Percentiles rank a stretch among this genome's conserved stretches.
These are phyloP conservation scores for Pulveroboletus ravenelii DNA, from an alignment of 768 basidiomycete genomes.

Conservation along the genomic window DNA sequence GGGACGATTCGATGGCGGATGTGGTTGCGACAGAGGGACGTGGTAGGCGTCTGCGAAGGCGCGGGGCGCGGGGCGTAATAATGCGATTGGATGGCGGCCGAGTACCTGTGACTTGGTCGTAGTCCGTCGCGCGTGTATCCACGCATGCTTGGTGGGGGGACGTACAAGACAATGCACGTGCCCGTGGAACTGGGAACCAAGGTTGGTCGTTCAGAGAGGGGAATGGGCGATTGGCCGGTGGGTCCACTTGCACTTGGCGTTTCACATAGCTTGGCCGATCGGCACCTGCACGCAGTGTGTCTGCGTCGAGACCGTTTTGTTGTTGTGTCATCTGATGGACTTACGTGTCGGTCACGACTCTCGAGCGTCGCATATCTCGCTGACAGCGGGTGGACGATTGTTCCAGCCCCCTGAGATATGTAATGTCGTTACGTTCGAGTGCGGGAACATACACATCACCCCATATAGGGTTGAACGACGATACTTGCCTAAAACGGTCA, in stretches of 20 bases:
- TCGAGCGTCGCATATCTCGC: neutral
- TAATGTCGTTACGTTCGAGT: too few species aligned
- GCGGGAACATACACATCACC: too few species aligned
- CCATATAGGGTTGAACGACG: constrained; percentile 21
- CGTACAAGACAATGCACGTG: neutral
- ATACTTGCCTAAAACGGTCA: constrained; percentile 18
- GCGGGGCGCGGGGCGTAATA: constrained; percentile 45
- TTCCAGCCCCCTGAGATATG: too few species aligned
- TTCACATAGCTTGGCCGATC: neutral
- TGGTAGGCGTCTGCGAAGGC: constrained; percentile 37
- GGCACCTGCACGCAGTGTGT: neutral
- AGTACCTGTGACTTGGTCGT: neutral
- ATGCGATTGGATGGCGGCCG: constrained; percentile 2
- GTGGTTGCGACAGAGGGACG: constrained; percentile 37
- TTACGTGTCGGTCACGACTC: neutral
- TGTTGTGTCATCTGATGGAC: neutral
- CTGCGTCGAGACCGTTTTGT: neutral
- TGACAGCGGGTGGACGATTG: neutral
- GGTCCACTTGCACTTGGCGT: neutral
- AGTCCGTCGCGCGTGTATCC: neutral
- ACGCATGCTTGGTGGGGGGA: neutral
- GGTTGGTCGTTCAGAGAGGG: neutral
- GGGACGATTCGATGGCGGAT: constrained; percentile 45
- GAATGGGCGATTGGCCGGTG: neutral
- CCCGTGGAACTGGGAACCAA: neutral